phyloP scores from a whole-genome alignment of 1,284 basidiomycete genomes.

The Wolfiporia cocos region DNA sequence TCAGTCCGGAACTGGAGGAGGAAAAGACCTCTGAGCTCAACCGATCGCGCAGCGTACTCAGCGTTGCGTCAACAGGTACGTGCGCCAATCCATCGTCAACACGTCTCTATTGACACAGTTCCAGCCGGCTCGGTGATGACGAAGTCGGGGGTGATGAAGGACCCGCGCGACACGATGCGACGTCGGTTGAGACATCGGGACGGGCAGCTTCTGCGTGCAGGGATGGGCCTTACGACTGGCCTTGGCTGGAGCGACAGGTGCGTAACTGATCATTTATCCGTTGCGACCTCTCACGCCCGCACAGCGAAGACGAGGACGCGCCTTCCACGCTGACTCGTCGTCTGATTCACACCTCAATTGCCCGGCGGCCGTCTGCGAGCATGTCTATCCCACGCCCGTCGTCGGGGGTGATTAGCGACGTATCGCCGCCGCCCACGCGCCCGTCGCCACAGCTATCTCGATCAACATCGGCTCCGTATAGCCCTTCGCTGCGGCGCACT shows the following conservation, averaged over 20 bases:
- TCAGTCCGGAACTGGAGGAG: slow-evolving; percentile 10
- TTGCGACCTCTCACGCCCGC: slow-evolving; percentile 1
- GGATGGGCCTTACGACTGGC: slow-evolving; percentile 75
- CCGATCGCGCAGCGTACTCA: slow-evolving; percentile 23
- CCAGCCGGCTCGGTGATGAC: slow-evolving; percentile 40
- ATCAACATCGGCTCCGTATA: slow-evolving; percentile 6
- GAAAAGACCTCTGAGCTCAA: not conserved
- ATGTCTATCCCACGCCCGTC: slow-evolving; percentile 13
- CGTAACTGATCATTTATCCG: slow-evolving; percentile 14
- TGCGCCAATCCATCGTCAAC: not conserved
- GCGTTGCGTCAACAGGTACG: slow-evolving; percentile 21
- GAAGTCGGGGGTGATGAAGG: slow-evolving; percentile 48
- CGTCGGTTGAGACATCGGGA: slow-evolving; percentile 67
- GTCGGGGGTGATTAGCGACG: slow-evolving; percentile 11
- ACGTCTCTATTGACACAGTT: too few relatives aligned
- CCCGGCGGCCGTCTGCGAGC: slow-evolving; percentile 28
- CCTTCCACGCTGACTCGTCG: slow-evolving; percentile 67
- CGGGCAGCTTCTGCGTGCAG: slow-evolving; percentile 57
- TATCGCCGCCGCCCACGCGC: slow-evolving; percentile 2
- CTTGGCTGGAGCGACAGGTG: slow-evolving; percentile 81
- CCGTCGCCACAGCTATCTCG: slow-evolving; percentile 11
- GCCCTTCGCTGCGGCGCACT: slow-evolving; percentile 3
- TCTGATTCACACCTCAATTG: slow-evolving; percentile 52
- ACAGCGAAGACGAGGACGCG: slow-evolving; percentile 75
- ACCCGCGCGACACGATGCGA: slow-evolving; percentile 57